Percentiles rank a stretch among this genome's conserved stretches.
Conservation (phyloP, 192 early-diverging fungal genomes). For the Coemansia sp. region DNA sequence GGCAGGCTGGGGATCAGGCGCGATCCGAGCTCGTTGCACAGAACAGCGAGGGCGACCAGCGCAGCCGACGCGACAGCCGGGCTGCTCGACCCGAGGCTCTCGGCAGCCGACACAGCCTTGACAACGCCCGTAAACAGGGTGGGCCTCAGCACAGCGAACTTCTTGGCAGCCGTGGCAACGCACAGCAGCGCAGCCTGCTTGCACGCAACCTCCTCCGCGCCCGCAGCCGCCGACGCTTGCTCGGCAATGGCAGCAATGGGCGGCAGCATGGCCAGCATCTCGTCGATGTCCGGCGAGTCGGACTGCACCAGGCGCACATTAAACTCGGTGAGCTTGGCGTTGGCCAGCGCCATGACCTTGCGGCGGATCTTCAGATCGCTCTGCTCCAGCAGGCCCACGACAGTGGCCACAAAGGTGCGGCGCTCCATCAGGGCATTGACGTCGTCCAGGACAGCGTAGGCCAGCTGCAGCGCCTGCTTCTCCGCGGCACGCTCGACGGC, state of each 20-base stretch:
- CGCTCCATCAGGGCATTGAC: constrained; percentile 77
- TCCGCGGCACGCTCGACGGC: constrained; percentile 15
- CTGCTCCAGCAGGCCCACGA: constrained; percentile 63
- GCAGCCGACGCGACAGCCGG: constrained; percentile 50
- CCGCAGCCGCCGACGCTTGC: background rate
- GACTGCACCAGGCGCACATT: constrained; percentile 16
- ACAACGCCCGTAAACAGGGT: constrained; percentile 65
- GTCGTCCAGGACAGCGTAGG: constrained; percentile 74
- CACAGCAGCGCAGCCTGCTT: constrained; percentile 81
- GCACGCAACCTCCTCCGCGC: constrained; percentile 45
- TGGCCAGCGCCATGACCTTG: constrained; percentile 74
- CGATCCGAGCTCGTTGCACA: constrained; percentile 70
- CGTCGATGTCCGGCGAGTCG: constrained; percentile 25
- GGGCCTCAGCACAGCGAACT: constrained; percentile 65
- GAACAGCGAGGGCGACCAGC: constrained; percentile 47
- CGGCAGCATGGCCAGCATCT: constrained; percentile 37
- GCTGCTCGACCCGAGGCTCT: constrained; percentile 41
- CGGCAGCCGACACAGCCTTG: constrained; percentile 53
- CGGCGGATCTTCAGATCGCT: constrained; percentile 66
- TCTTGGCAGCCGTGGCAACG: constrained; percentile 69
- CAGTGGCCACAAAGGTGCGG: constrained; percentile 73
- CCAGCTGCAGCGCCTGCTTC: constrained; percentile 55
- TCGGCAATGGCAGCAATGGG: constrained; percentile 26
- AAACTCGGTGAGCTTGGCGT: constrained; percentile 63
- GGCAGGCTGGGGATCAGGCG: constrained; percentile 78